Percentiles rank a stretch among this genome's conserved stretches.
These are phyloP conservation scores for Neurospora pannonica DNA, from an alignment of 495 filamentous ascomycete species.

Conservation along the genomic window DNA sequence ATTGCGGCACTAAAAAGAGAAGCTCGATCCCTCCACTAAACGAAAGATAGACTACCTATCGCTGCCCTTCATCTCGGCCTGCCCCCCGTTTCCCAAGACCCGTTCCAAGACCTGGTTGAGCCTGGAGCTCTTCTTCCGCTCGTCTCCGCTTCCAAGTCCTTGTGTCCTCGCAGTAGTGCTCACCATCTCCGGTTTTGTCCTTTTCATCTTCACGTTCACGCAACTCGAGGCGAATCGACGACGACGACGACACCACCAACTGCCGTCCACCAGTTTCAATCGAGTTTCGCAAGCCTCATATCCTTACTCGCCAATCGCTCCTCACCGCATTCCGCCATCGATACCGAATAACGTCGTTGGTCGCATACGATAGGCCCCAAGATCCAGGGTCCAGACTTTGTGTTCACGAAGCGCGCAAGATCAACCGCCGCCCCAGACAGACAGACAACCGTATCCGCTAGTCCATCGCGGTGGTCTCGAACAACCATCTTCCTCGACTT, in stretches of 20 bases:
- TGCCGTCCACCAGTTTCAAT: neutral
- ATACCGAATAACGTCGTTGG: neutral
- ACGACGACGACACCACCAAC: neutral
- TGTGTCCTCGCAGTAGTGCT: neutral
- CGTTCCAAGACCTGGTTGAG: neutral
- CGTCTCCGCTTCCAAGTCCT: neutral
- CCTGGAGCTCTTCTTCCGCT: neutral
- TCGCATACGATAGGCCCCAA: neutral
- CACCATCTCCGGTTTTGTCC: neutral
- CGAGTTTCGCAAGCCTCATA: neutral
- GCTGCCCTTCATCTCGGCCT: neutral
- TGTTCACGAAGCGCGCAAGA: neutral
- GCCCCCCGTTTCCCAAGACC: neutral
- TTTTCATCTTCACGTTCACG: neutral
- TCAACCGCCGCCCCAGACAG: neutral
- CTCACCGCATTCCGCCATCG: neutral
- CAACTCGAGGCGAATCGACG: neutral
- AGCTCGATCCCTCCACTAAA: neutral
- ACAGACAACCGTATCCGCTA: neutral
- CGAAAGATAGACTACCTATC: neutral
- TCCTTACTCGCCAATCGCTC: neutral
- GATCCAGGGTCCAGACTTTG: neutral
- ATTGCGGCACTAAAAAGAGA: neutral
- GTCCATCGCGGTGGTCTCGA: neutral
- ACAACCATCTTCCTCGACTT: neutral